Evolutionary conservation across 345 rosid genomes (phyloP), one percentile per base, ranked within the genome.

Genomic region (Angophora floribunda): DNA sequence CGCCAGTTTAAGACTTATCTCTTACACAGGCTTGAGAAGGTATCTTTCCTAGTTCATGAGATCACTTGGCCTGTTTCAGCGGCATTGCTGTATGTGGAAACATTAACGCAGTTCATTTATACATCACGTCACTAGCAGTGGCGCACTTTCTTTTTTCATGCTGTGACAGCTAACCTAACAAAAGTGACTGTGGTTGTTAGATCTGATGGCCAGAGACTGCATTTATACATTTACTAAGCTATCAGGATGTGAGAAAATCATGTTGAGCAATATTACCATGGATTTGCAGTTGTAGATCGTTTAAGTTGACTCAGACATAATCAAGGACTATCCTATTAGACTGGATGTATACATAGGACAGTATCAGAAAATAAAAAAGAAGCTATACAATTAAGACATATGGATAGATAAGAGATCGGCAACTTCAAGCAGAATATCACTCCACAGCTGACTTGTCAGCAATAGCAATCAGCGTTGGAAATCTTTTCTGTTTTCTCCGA

Each of bases 1-100:
- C 98, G 97, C 82, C 99, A 98, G 87, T 98, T 96, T 88, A 98
- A 96, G 96, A 97, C 99, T 70, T 95, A 95, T 90, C 90, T 98
- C 75, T 90, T 97, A 91, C 97, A 95, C 87, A 94, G 90, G 90
- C 95, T 98, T 86, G 97, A 97, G 92, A 92, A 53, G 98, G 99
- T 98, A 94, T 57, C 53, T 57, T 55, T 91, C 57, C 13, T 51
- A 49, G 32, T 75, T 75, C 86, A 55, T 0, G 11, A 9, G 70
- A 9, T 7, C 82, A 1, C 49, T 5, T 75, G 82, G 52, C n/a
- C 85, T 82, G 86, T 47, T 1, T 3, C 65, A 36, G 14, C 6
- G 1, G 65, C 86, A 19, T 36, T 36, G 49, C 82, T 75, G 49
- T 36, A 75, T 75, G 13, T 7, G 8, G 82, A 75, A 75, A 36